These are phyloP conservation scores for Aspergillus avenaceus DNA, from an alignment of 495 filamentous ascomycete species.

Conservation along the genomic window DNA sequence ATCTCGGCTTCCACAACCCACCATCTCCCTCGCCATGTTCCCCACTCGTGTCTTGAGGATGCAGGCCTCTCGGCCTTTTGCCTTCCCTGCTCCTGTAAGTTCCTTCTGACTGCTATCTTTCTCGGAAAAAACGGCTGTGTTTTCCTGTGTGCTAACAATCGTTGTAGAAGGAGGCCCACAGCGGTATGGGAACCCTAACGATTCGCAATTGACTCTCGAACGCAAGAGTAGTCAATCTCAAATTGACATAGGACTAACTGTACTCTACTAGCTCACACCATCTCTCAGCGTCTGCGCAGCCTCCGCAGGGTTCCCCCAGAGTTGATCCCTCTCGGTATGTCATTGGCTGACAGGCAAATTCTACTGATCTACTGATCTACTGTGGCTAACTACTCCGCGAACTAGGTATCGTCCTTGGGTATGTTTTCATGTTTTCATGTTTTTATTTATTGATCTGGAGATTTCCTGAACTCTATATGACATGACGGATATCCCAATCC, in stretches of 20 bases:
- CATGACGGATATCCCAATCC: slow-evolving; percentile 12
- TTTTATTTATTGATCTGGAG: too few species aligned
- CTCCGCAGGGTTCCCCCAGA: slow-evolving; percentile 88
- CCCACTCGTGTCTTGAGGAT: slow-evolving; percentile 57
- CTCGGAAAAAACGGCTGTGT: slow-evolving; percentile 12
- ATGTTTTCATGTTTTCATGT: slow-evolving; percentile 32
- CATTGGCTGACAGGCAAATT: too few species aligned
- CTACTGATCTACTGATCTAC: too few species aligned
- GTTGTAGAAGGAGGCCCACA: slow-evolving; percentile 75
- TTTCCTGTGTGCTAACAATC: slow-evolving; percentile 31
- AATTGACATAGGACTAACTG: slow-evolving; percentile 27
- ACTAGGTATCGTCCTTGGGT: slow-evolving; percentile 81
- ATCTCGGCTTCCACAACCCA: slow-evolving; percentile 3
- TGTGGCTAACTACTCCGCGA: slow-evolving; percentile 17
- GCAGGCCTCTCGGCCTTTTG: slow-evolving; percentile 58
- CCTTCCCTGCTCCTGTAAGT: slow-evolving; percentile 79
- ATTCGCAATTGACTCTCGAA: slow-evolving; percentile 11
- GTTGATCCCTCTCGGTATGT: slow-evolving; percentile 89
- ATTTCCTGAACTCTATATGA: slow-evolving; percentile 13
- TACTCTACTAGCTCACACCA: slow-evolving; percentile 75
- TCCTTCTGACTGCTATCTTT: slow-evolving; percentile 3
- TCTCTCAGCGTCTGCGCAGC: slow-evolving; percentile 89
- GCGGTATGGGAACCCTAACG: slow-evolving; percentile 55
- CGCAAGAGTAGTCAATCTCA: neutral
- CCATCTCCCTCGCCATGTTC: slow-evolving; percentile 51